Percentiles rank a stretch among this genome's conserved stretches.
Evolutionary conservation across 257 asterid species (phyloP).

Genomic region (Paraleonurus japonicus): DNA sequence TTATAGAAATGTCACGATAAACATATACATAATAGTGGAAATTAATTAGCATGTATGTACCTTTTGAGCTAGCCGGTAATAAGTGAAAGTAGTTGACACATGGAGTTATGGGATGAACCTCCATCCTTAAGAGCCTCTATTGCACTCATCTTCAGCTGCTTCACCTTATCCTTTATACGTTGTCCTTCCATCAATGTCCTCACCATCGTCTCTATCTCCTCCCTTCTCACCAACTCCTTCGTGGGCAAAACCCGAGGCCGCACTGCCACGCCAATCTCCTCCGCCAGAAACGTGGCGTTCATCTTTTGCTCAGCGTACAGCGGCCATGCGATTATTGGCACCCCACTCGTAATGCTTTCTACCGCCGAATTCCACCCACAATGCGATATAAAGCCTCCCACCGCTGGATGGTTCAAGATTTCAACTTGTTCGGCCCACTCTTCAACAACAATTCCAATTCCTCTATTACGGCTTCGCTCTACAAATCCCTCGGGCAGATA

Average conservation of each 20-base stretch:
- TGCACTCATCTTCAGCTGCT: conserved; percentile 36
- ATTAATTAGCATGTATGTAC: too few species aligned
- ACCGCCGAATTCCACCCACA: conserved; percentile 71
- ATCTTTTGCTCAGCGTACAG: conserved; percentile 59
- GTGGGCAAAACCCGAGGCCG: conserved; percentile 44
- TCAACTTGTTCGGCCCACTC: conserved; percentile 54
- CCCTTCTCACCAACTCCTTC: conserved; percentile 45
- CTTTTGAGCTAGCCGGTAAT: too few species aligned
- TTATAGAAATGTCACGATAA: too few species aligned
- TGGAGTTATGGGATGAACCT: conserved; percentile 40
- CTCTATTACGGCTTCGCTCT: conserved; percentile 24
- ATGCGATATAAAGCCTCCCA: conserved; percentile 66
- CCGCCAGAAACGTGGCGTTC: conserved; percentile 54
- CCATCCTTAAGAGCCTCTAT: conserved; percentile 27
- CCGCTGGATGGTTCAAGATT: conserved; percentile 42
- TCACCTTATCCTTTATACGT: conserved; percentile 33
- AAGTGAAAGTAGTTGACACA: conserved; percentile 29
- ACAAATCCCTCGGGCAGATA: conserved; percentile 51
- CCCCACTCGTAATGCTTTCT: conserved; percentile 48
- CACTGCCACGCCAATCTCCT: conserved; percentile 53
- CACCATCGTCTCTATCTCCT: conserved; percentile 48
- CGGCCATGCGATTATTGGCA: conserved; percentile 77
- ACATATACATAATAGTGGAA: too few species aligned
- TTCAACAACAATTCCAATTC: conserved; percentile 37
- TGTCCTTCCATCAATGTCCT: conserved; percentile 37